These are phyloP conservation scores for Aspergillus affinis DNA, from an alignment of 495 filamentous ascomycete genomes.

Conservation along the genomic window DNA sequence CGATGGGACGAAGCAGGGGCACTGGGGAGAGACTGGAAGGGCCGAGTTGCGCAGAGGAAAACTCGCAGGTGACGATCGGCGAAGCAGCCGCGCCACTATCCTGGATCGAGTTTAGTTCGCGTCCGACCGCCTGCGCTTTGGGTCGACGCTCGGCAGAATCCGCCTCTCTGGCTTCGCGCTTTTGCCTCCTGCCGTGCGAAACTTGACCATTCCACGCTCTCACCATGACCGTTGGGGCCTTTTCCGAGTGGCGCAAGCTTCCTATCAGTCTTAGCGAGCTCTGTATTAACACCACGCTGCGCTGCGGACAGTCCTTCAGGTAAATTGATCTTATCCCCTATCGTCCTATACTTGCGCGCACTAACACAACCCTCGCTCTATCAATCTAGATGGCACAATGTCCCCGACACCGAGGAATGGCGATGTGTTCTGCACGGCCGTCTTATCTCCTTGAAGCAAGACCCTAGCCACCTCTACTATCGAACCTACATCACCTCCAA, in stretches of 20 bases:
- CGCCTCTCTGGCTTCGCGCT: not conserved
- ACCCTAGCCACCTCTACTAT: constrained; percentile 78
- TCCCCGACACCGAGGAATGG: constrained; percentile 75
- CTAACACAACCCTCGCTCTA: not conserved
- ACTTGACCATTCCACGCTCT: not conserved
- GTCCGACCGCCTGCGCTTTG: constrained; percentile 30
- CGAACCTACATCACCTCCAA: constrained; percentile 49
- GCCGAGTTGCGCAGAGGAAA: constrained; percentile 23
- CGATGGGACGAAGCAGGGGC: not conserved
- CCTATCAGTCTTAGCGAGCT: constrained; percentile 78
- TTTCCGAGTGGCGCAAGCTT: constrained; percentile 76
- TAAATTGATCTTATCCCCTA: constrained; percentile 22
- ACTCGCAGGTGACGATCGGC: constrained; percentile 27
- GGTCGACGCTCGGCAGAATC: constrained; percentile 25
- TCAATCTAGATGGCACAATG: constrained; percentile 72
- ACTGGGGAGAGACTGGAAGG: not conserved
- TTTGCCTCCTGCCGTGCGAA: not conserved
- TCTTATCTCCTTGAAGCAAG: constrained; percentile 81
- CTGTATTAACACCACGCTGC: constrained; percentile 85
- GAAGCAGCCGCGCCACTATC: constrained; percentile 15
- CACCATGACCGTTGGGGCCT: constrained; percentile 30
- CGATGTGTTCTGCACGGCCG: constrained; percentile 84
- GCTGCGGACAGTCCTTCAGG: constrained; percentile 90
- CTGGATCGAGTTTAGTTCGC: constrained; percentile 15
- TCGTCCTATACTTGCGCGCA: not conserved